Percentiles rank a stretch among this genome's conserved stretches.
Conservation (phyloP, 371 early-diverging fungal genomes). For the Zancudomyces culisetae region DNA sequence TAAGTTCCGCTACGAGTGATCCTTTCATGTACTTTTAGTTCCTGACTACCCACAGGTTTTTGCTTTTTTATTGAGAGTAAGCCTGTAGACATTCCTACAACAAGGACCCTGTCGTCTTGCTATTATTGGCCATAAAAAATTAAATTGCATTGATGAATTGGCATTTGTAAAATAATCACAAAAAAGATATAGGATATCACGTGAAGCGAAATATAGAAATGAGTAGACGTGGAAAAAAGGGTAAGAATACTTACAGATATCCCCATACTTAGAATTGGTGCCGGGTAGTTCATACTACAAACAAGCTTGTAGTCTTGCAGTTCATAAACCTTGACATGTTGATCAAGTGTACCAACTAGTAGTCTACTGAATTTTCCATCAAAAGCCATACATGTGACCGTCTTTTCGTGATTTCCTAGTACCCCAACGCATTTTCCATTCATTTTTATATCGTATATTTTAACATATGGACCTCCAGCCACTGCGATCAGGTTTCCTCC, state of each 20-base stretch:
- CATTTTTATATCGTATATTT: conserved; percentile 71
- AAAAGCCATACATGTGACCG: conserved; percentile 69
- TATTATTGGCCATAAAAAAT: too few species aligned
- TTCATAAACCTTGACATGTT: conserved; percentile 83
- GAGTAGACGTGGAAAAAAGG: too few species aligned
- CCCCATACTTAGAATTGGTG: conserved; percentile 70
- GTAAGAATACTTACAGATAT: conserved; percentile 29
- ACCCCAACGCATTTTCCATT: conserved; percentile 59
- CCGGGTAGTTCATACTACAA: conserved; percentile 71
- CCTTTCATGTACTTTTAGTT: conserved; percentile 27
- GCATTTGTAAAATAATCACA: too few species aligned
- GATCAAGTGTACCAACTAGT: conserved; percentile 80
- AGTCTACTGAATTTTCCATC: conserved; percentile 55
- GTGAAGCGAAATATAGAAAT: too few species aligned
- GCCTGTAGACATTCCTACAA: conserved; percentile 84
- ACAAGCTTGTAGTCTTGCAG: conserved; percentile 67
- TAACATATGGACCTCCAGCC: conserved; percentile 47
- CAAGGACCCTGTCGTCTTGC: conserved; percentile 70
- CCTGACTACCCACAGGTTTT: conserved; percentile 33
- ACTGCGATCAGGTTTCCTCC: conserved; percentile 53
- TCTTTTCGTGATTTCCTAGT: conserved; percentile 82
- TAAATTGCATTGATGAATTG: too few species aligned
- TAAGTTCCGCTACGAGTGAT: conserved; percentile 34
- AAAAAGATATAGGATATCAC: too few species aligned
- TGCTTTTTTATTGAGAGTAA: conserved; percentile 69